Evolutionary conservation across 441 rosid genomes (phyloP), one percentile per base, ranked within the genome.

Genomic region (Dalechampia spathulata): DNA sequence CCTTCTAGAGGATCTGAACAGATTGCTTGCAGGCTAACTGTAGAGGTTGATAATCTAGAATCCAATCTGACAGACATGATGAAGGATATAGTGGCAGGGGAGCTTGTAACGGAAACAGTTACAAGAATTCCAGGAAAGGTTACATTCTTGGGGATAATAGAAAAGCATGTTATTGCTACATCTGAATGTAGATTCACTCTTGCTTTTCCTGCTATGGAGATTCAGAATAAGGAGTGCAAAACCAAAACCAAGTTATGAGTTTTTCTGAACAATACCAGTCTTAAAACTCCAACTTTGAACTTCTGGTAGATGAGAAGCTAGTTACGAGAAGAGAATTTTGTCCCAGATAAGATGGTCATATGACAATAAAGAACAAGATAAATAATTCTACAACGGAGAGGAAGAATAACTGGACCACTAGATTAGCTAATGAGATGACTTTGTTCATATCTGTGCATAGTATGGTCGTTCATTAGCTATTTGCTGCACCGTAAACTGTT

Each of bases 81-180:
- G 19, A 46, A 50, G n/a, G 90, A 89, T 66, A 45, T 83, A 9
- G 0, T 73, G 52, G 67, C 26, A 0, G 81, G 85, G 0, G 37
- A 78, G 26, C 22, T 82, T 40, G 78, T 58, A 10, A 2, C 82
- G 41, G 77, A 77, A 60, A 67, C 85, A 2, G 41, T 58, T 0
- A 65, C 90, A 0, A 55, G 36, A 12, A 76, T 89, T 69, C 90
- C 96, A 0, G 92, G 96, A 0, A 66, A 67, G 55, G 67, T 82
- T 23, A 78, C 49, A 8, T 47, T 81, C 39, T 53, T 83, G 63
- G 75, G 80, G 49, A 47, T 82, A 9, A 43, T 81, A 60, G 82
- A 72, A 63, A 70, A 50, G 52, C 84, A 80, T 23, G 58, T 62
- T n/a, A 58, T 75, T 25, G 65, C 83, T 27, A 16, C 50, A 23